Evolutionary conservation across 352 stramenopile species (phyloP).

Genomic region (Phytophthora quininea): DNA sequence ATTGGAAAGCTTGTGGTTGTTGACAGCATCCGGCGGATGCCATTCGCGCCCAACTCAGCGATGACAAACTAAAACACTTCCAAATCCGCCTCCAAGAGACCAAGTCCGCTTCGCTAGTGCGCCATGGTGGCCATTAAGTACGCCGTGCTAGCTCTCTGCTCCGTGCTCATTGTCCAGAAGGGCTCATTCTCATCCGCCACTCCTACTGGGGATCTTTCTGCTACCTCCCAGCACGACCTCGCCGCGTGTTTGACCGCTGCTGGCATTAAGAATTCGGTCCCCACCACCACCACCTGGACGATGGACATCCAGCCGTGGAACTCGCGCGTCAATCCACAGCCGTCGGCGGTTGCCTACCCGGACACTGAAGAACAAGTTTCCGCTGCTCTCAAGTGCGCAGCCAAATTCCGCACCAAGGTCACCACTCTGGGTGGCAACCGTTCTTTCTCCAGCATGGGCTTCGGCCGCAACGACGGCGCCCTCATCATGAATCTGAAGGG

Average conservation of each 20-base stretch:
- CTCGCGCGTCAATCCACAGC: conserved; percentile 23
- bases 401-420: conserved; percentile 25
- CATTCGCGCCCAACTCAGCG: too few relatives aligned
- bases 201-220: neutral
- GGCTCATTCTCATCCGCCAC: conserved; percentile 8
- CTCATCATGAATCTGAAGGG: conserved; percentile 32
- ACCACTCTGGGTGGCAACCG: conserved; percentile 20
- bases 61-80: conserved; percentile 14
- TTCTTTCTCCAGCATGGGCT: conserved; percentile 38
- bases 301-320: conserved; percentile 34
- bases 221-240: conserved; percentile 7
- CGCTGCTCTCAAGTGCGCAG: conserved; percentile 22
- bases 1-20: neutral
- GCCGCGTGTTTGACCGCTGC: neutral
- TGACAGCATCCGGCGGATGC: neutral
- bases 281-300: conserved; percentile 27
- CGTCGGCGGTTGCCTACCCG: conserved; percentile 21
- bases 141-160: conserved; percentile 30
- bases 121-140: conserved; percentile 22
- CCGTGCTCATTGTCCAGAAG: conserved; percentile 24
- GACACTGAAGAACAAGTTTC: conserved; percentile 15
- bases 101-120: conserved; percentile 18
- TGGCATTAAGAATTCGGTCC: conserved; percentile 28
- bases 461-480: conserved; percentile 30
- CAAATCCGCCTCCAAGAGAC: conserved; percentile 21